These are phyloP conservation scores for Candida berthetii DNA, from an alignment of 805 yeast species.

Conservation along the genomic window DNA sequence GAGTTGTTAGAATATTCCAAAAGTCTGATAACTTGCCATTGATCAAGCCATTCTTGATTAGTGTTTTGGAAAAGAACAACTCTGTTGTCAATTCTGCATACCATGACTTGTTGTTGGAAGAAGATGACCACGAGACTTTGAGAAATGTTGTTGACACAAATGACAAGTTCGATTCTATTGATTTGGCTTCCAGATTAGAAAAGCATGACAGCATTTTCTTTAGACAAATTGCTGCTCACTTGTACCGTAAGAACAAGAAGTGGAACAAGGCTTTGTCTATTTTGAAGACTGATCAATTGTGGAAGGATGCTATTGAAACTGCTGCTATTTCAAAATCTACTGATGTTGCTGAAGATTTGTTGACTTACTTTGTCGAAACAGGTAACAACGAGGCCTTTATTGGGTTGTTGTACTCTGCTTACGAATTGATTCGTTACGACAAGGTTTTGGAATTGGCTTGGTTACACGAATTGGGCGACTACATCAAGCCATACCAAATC, in stretches of 20 bases:
- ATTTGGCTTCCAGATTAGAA: conserved; percentile 88
- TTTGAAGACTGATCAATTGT: conserved; percentile 85
- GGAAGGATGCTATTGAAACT: conserved; percentile 92
- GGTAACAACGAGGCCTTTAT: conserved; percentile 95
- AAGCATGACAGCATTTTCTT: conserved; percentile 87
- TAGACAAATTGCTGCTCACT: conserved; percentile 92
- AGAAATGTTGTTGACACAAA: conserved; percentile 81
- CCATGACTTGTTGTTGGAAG: conserved; percentile 93
- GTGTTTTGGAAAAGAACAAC: conserved; percentile 85
- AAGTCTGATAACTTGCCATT: conserved; percentile 94
- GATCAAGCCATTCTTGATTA: conserved; percentile 90
- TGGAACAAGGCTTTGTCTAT: conserved; percentile 85
- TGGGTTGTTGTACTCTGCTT: conserved; percentile 82
- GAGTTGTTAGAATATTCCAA: conserved; percentile 91
- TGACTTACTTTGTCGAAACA: conserved; percentile 90
- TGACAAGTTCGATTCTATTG: conserved; percentile 89
- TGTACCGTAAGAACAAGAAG: conserved; percentile 91
- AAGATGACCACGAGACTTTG: conserved; percentile 89
- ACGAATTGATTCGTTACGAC: conserved; percentile 73
- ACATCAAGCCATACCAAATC: conserved; percentile 88
- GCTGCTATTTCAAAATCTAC: conserved; percentile 75
- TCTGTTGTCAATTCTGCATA: conserved; percentile 91
- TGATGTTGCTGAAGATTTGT: conserved; percentile 82
- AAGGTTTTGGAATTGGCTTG: conserved; percentile 86
- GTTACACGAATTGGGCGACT: conserved; percentile 78